Conservation (phyloP, 2,329 filamentous ascomycete genomes). For the Fusarium tricinctum region DNA sequence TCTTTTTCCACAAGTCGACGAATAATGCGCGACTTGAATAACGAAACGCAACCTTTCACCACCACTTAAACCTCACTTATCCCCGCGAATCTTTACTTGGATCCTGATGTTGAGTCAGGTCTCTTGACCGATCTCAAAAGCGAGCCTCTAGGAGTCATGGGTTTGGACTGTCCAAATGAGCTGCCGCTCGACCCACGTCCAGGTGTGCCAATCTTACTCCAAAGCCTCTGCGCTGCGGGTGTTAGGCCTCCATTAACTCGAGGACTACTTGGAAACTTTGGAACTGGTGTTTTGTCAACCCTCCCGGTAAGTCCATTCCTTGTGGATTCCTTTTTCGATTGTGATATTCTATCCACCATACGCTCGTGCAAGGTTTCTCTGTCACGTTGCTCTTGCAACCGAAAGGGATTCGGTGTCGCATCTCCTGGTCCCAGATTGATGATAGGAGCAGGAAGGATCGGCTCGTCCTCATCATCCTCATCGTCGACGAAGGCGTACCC, state of each 20-base stretch:
- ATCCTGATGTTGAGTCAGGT: constrained; percentile 42
- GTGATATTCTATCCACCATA: constrained; percentile 86
- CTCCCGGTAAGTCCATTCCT: constrained; percentile 72
- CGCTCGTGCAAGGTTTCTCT: constrained; percentile 86
- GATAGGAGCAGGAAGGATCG: constrained; percentile 50
- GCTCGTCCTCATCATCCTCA: constrained; percentile 66
- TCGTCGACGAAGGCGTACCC: constrained; percentile 96
- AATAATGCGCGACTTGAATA: neutral
- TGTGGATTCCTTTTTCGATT: constrained; percentile 75
- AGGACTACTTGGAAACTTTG: constrained; percentile 77
- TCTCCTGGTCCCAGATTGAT: constrained; percentile 72
- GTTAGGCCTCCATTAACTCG: constrained; percentile 72
- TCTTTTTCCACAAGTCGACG: neutral
- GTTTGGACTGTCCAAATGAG: constrained; percentile 56
- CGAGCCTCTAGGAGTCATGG: constrained; percentile 57
- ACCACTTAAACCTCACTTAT: neutral
- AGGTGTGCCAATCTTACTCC: constrained; percentile 70
- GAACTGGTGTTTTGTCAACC: constrained; percentile 72
- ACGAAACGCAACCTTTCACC: neutral
- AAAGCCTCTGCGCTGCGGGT: constrained; percentile 79
- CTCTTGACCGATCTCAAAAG: constrained; percentile 55
- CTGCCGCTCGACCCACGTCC: constrained; percentile 52
- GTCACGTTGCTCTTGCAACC: constrained; percentile 78
- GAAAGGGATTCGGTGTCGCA: constrained; percentile 84
- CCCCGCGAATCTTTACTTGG: constrained; percentile 10